Conservation (phyloP, 306 rosid genomes). For the Adenanthera pavonina region DNA sequence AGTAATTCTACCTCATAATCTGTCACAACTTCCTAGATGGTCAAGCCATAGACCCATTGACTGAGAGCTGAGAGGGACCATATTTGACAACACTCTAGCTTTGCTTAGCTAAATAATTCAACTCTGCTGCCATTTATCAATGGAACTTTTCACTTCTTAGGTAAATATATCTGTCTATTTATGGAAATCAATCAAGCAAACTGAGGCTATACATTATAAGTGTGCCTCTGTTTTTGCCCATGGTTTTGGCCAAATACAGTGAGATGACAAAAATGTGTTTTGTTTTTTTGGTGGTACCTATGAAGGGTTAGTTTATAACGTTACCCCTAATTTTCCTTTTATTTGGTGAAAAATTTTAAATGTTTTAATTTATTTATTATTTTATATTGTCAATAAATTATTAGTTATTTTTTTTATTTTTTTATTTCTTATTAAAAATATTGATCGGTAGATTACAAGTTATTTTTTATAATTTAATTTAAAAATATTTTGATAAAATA, state of each 20-base stretch:
- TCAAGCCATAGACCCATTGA: constrained; percentile 5
- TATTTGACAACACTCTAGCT: not conserved
- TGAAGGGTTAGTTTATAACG: not conserved
- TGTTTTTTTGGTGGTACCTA: not conserved
- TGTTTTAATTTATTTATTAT: no score
- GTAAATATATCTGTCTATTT: not conserved
- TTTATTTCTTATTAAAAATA: no score
- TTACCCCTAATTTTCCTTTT: no score
- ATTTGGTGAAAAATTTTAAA: no score
- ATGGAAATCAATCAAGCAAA: not conserved
- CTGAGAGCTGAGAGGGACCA: not conserved
- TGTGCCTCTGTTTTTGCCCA: constrained; percentile 18
- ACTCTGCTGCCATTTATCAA: not conserved
- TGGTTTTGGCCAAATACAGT: not conserved
- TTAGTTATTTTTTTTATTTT: no score
- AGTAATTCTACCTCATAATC: constrained; percentile 32
- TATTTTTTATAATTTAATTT: no score
- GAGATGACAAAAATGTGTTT: not conserved
- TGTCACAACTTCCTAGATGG: constrained; percentile 36
- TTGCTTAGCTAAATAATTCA: not conserved
- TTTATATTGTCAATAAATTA: no score
- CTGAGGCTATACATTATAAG: not conserved
- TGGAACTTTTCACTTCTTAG: not conserved
- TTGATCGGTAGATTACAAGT: no score
- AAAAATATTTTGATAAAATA: no score